These are phyloP conservation scores for Fraxinus latifolia DNA, from an alignment of 305 asterid genomes.

Conservation along the genomic window DNA sequence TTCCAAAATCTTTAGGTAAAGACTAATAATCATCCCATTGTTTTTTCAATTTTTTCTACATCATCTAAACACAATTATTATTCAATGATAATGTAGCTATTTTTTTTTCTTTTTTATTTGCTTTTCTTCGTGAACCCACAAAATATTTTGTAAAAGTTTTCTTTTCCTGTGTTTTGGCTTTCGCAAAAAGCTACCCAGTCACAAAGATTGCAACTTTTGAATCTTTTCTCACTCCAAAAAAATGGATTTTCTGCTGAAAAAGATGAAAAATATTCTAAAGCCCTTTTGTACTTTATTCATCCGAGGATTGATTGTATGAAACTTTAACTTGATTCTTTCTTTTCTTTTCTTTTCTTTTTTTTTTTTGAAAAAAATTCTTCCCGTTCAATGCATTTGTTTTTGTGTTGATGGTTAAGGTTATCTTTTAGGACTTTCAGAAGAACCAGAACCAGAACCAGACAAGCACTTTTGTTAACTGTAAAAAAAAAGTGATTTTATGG, in stretches of 20 bases:
- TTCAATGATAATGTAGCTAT: background rate
- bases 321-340: constrained; percentile 20
- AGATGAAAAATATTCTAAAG: constrained; percentile 23
- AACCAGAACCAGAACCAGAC: constrained; percentile 36
- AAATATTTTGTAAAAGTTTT: constrained; percentile 5
- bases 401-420: constrained; percentile 44
- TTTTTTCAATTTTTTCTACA: background rate
- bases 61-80: background rate
- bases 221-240: constrained; percentile 32
- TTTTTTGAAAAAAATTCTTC: background rate
- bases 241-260: constrained; percentile 17
- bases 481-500: constrained; percentile 22
- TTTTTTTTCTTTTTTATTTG: background rate
- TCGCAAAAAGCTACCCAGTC: constrained; percentile 19
- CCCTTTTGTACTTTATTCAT: constrained; percentile 33
- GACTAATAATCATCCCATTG: constrained; percentile 14
- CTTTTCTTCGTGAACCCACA: constrained; percentile 8
- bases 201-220: constrained; percentile 50
- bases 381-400: constrained; percentile 19
- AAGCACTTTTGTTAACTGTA: constrained; percentile 23
- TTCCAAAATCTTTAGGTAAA: constrained; percentile 25
- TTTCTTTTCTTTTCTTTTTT: background rate
- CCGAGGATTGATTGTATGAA: constrained; percentile 28
- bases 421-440: constrained; percentile 30
- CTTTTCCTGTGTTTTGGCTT: constrained; percentile 19